Percentiles rank a stretch among this genome's conserved stretches.
phyloP scores from a whole-genome alignment of 2,329 filamentous ascomycete genomes.

The Daldinia eschscholtzii region DNA sequence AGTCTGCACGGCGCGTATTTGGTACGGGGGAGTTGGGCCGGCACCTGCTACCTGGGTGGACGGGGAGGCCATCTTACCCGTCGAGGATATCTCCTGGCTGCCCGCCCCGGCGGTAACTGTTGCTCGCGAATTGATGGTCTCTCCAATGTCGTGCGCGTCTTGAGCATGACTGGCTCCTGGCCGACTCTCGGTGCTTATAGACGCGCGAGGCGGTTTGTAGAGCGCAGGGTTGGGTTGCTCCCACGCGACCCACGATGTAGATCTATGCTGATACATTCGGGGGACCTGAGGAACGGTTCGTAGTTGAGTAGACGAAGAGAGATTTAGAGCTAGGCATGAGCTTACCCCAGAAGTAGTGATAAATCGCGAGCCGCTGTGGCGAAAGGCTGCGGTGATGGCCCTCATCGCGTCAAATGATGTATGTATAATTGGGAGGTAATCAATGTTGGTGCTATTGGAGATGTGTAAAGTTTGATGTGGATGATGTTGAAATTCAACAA shows the following conservation, averaged over 20 bases:
- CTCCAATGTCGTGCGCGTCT: slow-evolving; percentile 11
- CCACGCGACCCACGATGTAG: slow-evolving; percentile 49
- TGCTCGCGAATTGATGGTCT: slow-evolving; percentile 25
- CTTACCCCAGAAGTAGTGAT: neutral
- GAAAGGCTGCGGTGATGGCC: too few relatives aligned
- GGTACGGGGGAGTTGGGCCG: slow-evolving; percentile 8
- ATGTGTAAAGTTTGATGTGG: neutral
- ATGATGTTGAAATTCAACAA: neutral
- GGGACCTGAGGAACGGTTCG: neutral
- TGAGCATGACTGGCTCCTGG: slow-evolving; percentile 4
- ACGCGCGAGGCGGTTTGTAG: slow-evolving; percentile 30
- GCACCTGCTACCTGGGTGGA: slow-evolving; percentile 18
- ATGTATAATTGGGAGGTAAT: neutral
- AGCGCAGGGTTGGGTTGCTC: slow-evolving; percentile 47
- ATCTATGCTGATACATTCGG: slow-evolving; percentile 13
- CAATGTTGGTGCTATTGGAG: neutral
- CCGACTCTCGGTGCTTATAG: slow-evolving; percentile 11
- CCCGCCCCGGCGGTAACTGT: slow-evolving; percentile 19
- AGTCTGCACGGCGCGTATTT: slow-evolving; percentile 20
- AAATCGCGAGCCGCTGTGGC: neutral
- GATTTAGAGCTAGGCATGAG: neutral
- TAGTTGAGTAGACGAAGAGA: neutral
- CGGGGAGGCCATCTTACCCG: slow-evolving; percentile 26
- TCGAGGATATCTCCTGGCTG: slow-evolving; percentile 35
- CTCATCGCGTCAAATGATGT: neutral